Evolutionary conservation across 208 protist genomes (phyloP).

Genomic region (Kentomonas sorsogonicus): DNA sequence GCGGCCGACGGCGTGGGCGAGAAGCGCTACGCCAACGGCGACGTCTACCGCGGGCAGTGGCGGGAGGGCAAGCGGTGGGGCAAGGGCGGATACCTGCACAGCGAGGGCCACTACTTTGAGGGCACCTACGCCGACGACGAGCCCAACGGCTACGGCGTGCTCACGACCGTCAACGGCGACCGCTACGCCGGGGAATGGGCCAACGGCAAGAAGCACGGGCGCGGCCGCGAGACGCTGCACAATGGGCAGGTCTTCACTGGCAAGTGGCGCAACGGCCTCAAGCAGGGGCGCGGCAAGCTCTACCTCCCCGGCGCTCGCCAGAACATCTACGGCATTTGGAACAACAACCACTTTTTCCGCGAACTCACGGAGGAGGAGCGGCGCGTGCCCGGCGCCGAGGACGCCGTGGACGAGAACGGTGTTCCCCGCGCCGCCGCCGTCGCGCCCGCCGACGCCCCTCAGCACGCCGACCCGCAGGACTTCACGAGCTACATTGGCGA

Average conservation of each 20-base stretch:
- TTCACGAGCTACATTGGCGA: constrained; percentile 16
- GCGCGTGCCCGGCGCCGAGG: constrained; percentile 21
- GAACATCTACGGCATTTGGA: constrained; percentile 63
- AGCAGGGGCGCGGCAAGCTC: constrained; percentile 61
- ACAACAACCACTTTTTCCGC: constrained; percentile 57
- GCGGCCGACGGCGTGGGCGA: constrained; percentile 59
- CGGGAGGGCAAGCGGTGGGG: constrained; percentile 45
- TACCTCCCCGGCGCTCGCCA: constrained; percentile 29
- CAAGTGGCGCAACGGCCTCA: constrained; percentile 53
- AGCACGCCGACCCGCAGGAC: neutral
- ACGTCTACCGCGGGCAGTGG: constrained; percentile 77
- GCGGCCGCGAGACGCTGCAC: constrained; percentile 51
- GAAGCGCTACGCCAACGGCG: constrained; percentile 67
- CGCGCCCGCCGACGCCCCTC: constrained; percentile 8
- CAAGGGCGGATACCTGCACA: constrained; percentile 51
- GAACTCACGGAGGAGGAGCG: constrained; percentile 51
- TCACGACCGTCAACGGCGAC: constrained; percentile 51
- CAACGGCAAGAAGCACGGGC: constrained; percentile 49
- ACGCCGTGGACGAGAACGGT: constrained; percentile 29
- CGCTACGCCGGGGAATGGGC: constrained; percentile 60
- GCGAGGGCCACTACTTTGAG: constrained; percentile 61
- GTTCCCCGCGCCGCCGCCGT: constrained; percentile 15
- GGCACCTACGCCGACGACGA: constrained; percentile 63
- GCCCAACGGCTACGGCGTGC: constrained; percentile 60
- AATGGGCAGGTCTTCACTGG: constrained; percentile 62